Percentiles rank a stretch among this genome's conserved stretches.
Evolutionary conservation across 148 eudicot species (phyloP).

Genomic region (Amaranthus hypochondriacus): DNA sequence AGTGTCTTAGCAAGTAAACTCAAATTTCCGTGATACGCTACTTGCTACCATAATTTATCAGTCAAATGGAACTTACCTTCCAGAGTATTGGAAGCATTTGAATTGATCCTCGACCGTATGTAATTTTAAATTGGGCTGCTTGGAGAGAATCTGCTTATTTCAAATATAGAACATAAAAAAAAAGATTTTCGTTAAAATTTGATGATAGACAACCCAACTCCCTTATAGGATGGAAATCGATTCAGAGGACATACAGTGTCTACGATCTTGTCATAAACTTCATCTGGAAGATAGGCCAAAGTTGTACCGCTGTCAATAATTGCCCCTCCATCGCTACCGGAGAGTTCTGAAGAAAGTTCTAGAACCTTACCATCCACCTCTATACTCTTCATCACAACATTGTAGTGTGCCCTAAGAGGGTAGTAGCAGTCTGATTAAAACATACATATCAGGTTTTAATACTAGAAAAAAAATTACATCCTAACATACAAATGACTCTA

Average conservation of each 20-base stretch:
- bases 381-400: constrained; percentile 53
- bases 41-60: neutral
- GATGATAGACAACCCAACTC: constrained; percentile 2
- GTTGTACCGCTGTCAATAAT: constrained; percentile 94
- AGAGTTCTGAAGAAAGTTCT: constrained; percentile 39
- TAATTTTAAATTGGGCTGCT: constrained; percentile 47
- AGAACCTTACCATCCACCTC: constrained; percentile 60
- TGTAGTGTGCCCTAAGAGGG: constrained; percentile 77
- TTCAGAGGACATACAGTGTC: constrained; percentile 36
- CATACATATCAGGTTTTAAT: neutral
- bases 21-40: neutral
- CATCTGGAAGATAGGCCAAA: constrained; percentile 77
- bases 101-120: constrained; percentile 61
- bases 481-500: no score
- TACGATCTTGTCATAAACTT: constrained; percentile 46
- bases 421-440: constrained; percentile 21
- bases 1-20: no score
- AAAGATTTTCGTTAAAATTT: neutral
- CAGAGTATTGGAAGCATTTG: constrained; percentile 61
- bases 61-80: constrained; percentile 44
- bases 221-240: constrained; percentile 5
- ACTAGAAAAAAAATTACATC: no score
- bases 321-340: constrained; percentile 36
- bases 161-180: neutral
- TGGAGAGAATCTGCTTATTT: constrained; percentile 42